Percentiles rank a stretch among this genome's conserved stretches.
phyloP scores from a whole-genome alignment of 129 eudicot genomes.

The Calendula officinalis region DNA sequence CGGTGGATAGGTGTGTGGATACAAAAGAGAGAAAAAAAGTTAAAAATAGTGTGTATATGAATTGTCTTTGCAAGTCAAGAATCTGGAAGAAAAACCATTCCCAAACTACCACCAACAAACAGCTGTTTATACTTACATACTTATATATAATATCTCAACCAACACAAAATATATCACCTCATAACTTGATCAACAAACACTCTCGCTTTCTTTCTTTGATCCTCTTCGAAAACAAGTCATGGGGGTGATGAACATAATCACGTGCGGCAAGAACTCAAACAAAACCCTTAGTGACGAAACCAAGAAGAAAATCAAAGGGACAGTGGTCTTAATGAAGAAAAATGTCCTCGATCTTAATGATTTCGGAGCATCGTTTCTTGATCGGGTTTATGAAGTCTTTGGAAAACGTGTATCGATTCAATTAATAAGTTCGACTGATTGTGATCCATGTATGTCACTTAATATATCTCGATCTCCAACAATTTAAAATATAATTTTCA shows the following conservation, averaged over 20 bases:
- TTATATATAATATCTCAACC: constrained; percentile 3
- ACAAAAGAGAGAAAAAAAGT: constrained; percentile 3
- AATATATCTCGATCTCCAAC: neutral
- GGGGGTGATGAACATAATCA: constrained; percentile 27
- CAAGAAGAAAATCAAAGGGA: constrained; percentile 45
- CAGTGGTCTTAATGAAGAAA: constrained; percentile 66
- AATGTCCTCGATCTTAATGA: constrained; percentile 53
- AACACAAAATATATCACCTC: neutral
- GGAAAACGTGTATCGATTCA: constrained; percentile 61
- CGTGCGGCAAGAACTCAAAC: constrained; percentile 11
- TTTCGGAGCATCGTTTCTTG: constrained; percentile 47
- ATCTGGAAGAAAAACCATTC: constrained; percentile 17
- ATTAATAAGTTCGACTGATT: constrained; percentile 50
- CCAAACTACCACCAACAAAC: neutral
- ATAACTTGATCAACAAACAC: constrained; percentile 3
- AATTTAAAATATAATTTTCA: too few species aligned
- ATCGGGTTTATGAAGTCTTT: constrained; percentile 53
- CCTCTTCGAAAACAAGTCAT: neutral
- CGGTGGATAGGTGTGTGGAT: neutral
- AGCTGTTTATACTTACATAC: neutral
- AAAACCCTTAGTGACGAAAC: neutral
- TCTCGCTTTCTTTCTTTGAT: neutral
- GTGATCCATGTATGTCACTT: constrained; percentile 1
- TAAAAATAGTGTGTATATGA: constrained; percentile 9
- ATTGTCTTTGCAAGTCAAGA: constrained; percentile 30